These are phyloP conservation scores for Orobanche coerulescens DNA, from an alignment of 257 asterid genomes.

Conservation along the genomic window DNA sequence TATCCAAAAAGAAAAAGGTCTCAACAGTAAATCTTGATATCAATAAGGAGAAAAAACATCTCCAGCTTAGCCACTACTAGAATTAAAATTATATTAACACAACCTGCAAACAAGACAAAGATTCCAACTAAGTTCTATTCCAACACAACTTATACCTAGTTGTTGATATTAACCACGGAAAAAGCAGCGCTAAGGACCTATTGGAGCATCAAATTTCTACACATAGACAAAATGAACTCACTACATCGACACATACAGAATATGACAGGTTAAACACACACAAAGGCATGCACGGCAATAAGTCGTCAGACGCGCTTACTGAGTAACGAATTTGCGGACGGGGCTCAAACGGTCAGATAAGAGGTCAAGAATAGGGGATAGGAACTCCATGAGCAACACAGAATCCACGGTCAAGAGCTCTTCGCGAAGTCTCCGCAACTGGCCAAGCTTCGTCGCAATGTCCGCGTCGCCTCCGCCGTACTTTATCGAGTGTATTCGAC, in stretches of 20 bases:
- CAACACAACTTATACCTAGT: background rate
- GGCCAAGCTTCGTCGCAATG: constrained; percentile 50
- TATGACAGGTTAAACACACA: constrained; percentile 1
- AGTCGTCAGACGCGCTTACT: constrained; percentile 37
- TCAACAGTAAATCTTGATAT: background rate
- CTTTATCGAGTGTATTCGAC: constrained; percentile 46
- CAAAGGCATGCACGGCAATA: background rate
- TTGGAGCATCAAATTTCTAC: background rate
- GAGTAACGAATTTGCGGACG: constrained; percentile 58
- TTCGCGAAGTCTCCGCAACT: constrained; percentile 49
- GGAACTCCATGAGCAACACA: constrained; percentile 35
- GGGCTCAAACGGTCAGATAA: constrained; percentile 64
- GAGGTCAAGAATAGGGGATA: constrained; percentile 58
- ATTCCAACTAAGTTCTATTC: background rate
- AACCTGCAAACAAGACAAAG: background rate
- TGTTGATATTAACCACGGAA: background rate
- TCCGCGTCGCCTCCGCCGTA: constrained; percentile 28
- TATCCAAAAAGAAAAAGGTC: background rate
- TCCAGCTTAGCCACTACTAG: background rate
- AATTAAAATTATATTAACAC: background rate
- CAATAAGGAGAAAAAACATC: background rate
- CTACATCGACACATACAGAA: background rate
- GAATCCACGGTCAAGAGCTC: constrained; percentile 52
- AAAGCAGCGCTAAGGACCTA: background rate
- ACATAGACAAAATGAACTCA: background rate